Base-by-base conservation (phyloP, 768 basidiomycete species). In the Hygrophoropsis aurantiaca region DNA sequence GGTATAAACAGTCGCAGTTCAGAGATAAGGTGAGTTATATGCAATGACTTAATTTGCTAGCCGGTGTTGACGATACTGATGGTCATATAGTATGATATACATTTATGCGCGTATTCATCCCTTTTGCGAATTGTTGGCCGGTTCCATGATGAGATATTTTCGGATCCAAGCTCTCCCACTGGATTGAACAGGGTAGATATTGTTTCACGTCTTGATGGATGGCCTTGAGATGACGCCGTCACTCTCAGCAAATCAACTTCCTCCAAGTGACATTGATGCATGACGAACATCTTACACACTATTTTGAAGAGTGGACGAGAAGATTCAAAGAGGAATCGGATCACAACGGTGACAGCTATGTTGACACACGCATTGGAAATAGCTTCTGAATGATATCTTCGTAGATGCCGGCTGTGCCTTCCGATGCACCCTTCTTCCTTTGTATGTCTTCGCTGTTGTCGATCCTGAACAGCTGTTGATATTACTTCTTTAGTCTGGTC, bases 61-160 rank as follows among this genome's bases (percentile, higher is more conserved):
- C 21, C 6, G 4, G 20, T 24, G 26, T 34, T 39, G 37, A 18
- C 21, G 18, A 39, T n/a, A n/a, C n/a, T n/a, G n/a, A n/a, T 6
- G 7, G 16, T 7, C 6, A 44, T 11, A 16, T 44, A 88, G 85
- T 85, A 82, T 57, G 87, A 90, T 56, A 68, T 90, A 37, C 87
- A 90, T 50, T 68, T 90, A 20, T 90, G 85, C 56, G 84, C 77
- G 19, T 86, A 90, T 56, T 81, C 86, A 1, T 76, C 77, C 11
- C 70, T 90, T 26, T 65, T 90, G 37, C 79, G 82, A 30, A 82
- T 90, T 38, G 79, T 90, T 6, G 79, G 83, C 11, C 75, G 75
- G 26, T 90, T 88, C 70, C 87, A 89, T 50, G 86, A 88, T 40
- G 81, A 82, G 42, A 81, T 91, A 16, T 88, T 85, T 60, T 87